Base-by-base conservation (phyloP, 805 yeast genomes). In the Komagataella pseudopastoris region DNA sequence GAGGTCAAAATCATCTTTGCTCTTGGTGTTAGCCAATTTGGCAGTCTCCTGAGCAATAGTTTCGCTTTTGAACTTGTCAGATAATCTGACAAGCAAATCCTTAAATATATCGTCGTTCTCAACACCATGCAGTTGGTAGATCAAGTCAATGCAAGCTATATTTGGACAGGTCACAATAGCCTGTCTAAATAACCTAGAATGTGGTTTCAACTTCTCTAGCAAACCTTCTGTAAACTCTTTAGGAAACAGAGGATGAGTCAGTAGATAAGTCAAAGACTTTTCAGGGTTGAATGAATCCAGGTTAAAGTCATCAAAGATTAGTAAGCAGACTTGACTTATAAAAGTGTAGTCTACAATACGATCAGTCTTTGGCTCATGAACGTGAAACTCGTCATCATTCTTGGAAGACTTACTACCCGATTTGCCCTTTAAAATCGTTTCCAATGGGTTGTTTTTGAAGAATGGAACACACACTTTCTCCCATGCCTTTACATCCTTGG, bases 171-270 rank as follows among this genome's bases (percentile, higher is more conserved):
- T 82, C 12, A 83, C 85, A 49, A 88, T 77, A 1, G 95, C 91
- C 63, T 86, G 96, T 66, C 88, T 80, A 63, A 84, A 74, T 52
- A 89, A 71, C 54, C 85, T 76, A 44, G 88, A 82, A 53, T 76
- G 71, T 8, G 75, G 66, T 48, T 74, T 72, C 23, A 88, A 68
- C 45, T 67, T 69, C 14, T 70, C 60, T 47, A 91, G 66, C 47
- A 90, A 63, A 1, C 80, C 81, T 4, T 68, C 65, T 7, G 87
- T 71, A 54, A 72, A 76, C 17, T 72, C 67, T 14, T 70, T 64
- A 7, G 97, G 96, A 66, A 84, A 89, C 17, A 88, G 68, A 16
- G 96, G 96, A 68, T 91, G 96, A 2, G 96, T 85, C 55, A 91
- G 71, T 39, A 90, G 71, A 60, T 87, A 90, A 1, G 84, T 76